phyloP scores from a whole-genome alignment of 352 stramenopile species.

The Globisporangium paddicum region DNA sequence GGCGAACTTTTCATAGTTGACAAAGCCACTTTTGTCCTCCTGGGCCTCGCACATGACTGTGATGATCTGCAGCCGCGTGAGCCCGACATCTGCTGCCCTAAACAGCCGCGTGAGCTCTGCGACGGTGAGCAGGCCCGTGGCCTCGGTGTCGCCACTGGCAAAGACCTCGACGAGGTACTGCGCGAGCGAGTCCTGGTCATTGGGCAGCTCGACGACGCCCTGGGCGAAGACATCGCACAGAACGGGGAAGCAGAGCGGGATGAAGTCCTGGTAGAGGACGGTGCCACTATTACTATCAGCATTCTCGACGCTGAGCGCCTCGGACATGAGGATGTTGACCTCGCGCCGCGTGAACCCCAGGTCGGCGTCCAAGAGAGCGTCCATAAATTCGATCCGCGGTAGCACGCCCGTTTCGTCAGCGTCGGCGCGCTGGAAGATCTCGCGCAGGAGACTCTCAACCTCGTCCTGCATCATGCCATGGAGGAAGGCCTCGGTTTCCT shows the following conservation, averaged over 20 bases:
- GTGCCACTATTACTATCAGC: conserved; percentile 21
- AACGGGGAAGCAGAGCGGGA: conserved; percentile 57
- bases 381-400: conserved; percentile 52
- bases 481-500: conserved; percentile 46
- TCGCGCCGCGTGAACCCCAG: conserved; percentile 61
- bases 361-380: conserved; percentile 62
- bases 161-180: conserved; percentile 78
- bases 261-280: conserved; percentile 49
- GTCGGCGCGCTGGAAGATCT: conserved; percentile 72
- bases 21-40: conserved; percentile 71
- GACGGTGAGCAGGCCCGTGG: conserved; percentile 54
- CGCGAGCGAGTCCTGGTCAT: conserved; percentile 57
- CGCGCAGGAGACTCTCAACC: conserved; percentile 68
- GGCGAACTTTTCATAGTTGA: conserved; percentile 73
- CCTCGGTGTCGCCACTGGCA: conserved; percentile 56
- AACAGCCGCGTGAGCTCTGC: conserved; percentile 56
- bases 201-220: conserved; percentile 56
- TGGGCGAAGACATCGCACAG: conserved; percentile 48
- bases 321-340: conserved; percentile 75
- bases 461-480: conserved; percentile 82
- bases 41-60: conserved; percentile 61
- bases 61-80: conserved; percentile 76
- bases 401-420: conserved; percentile 45
- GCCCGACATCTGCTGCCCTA: conserved; percentile 53
- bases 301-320: conserved; percentile 34